These are phyloP conservation scores for Neurospora sp. DNA, from an alignment of 2,329 filamentous ascomycete species.

Conservation along the genomic window DNA sequence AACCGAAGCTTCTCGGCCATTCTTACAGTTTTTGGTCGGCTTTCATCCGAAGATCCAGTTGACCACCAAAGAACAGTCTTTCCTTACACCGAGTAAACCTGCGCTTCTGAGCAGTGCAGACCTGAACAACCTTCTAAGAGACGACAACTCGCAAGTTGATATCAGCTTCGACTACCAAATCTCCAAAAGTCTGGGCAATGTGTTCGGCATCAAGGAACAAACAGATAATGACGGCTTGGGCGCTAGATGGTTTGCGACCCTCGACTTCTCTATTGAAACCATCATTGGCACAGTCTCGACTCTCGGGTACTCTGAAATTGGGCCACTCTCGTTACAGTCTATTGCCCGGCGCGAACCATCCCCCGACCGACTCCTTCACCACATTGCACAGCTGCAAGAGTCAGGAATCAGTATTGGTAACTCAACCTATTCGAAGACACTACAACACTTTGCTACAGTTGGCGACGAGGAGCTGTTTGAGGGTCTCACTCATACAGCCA, in stretches of 20 bases:
- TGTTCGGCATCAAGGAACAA: constrained; percentile 31
- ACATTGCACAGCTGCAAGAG: constrained; percentile 50
- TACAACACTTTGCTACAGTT: constrained; percentile 52
- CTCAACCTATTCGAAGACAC: constrained; percentile 53
- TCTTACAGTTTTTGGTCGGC: constrained; percentile 35
- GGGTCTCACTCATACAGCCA: constrained; percentile 36
- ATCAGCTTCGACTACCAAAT: constrained; percentile 24
- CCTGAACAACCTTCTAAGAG: neutral
- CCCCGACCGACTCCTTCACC: constrained; percentile 42
- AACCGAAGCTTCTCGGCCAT: constrained; percentile 31
- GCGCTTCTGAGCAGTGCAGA: neutral
- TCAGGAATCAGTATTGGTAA: constrained; percentile 52
- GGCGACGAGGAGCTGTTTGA: constrained; percentile 40
- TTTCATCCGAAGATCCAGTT: constrained; percentile 35
- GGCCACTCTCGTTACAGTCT: constrained; percentile 66
- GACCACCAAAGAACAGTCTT: neutral
- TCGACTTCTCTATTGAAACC: constrained; percentile 62
- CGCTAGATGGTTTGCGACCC: constrained; percentile 69
- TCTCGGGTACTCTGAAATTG: constrained; percentile 62
- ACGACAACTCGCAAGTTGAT: constrained; percentile 6
- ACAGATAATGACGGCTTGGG: constrained; percentile 58
- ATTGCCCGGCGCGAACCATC: constrained; percentile 57
- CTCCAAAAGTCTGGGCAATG: constrained; percentile 29
- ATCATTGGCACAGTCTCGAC: constrained; percentile 60
- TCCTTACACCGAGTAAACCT: neutral